Evolutionary conservation across 163 green algal genomes (phyloP), one percentile per base, ranked within the genome.

Genomic region (Volvox carteri): DNA sequence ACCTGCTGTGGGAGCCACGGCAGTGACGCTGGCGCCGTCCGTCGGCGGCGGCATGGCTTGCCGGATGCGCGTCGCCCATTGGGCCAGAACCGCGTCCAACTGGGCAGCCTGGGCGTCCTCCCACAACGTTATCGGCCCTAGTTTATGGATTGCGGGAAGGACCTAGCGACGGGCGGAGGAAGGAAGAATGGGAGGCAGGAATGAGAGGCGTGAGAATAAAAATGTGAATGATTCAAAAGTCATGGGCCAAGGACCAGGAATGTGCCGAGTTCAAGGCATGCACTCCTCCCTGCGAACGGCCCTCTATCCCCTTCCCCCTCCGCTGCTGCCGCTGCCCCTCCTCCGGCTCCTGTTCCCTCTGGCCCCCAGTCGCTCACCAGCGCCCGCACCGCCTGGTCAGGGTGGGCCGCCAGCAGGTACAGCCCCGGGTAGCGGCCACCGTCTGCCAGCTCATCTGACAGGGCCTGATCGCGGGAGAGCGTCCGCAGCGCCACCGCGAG

Each of bases 401-500:
- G 68, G n/a, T 89, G 54, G 39, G 50, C 84, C 4, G 70, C 84
- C 52, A 89, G 50, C 12, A 74, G 14, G 68, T 89, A 83, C 70
- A 89, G 84, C n/a, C 84, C 84, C 8, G 84, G 70, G 70, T 81
- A 81, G 28, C 68, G 70, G 11, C 70, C 50, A 18, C 52, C 68
- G 44, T 74, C 68, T 19, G 70, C 68, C 84, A 89, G 70, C 37
- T 89, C 70, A 8, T 33, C 81, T 9, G 67, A 41, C 70, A 89
- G 35, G 67, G 11, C 33, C 0, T 41, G 48, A 0, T 37, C 50
- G 14, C 33, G 25, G n/a, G 50, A 52, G 30, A 62, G 39, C 35
- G 8, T 16, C 68, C 46, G 37, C 68, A 81, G 37, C 4, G 37
- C 48, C 33, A 12, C 50, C 68, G 52, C 52, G 46, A 75, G 70